Evolutionary conservation across 2,329 filamentous ascomycete genomes (phyloP), one percentile per base, ranked within the genome.

Genomic region (Nannizziopsis arthrosporioides): DNA sequence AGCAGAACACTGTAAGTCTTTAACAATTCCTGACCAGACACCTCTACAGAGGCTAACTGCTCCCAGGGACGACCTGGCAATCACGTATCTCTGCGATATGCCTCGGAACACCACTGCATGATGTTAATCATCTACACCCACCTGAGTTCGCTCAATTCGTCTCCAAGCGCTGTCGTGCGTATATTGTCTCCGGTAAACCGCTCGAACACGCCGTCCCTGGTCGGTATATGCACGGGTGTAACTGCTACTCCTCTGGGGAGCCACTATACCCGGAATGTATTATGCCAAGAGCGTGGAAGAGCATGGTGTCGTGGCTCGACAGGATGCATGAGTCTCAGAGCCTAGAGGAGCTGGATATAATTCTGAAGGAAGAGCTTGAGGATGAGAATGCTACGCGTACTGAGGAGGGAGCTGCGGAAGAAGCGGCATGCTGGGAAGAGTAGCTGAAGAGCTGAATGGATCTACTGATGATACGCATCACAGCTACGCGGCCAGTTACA

Each of bases 221-320:
- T 0, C 68, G 75, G 1, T 59, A 69, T 1, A 73, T 75, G 8
- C 68, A 75, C 38, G 82, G 82, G 4, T 83, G 78, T 54, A 82
- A 83, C 3, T 74, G 80, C 52, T 83, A 82, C 63, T 81, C 82
- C n/a, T 76, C 81, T 1, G 82, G 82, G 2, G 78, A 84, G 52
- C 56, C 65, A 1, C 59, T 71, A 31, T 71, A 78, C 57, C 67
- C 68, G 6, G 85, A 93, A 61, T 69, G 71, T 34, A 74, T 85
- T 52, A 72, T 89, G 45, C 68, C 82, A 10, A 62, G 61, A 9
- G 73, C 76, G 0, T 74, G 77, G 53, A 56, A 60, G 10, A 62
- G 68, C 2, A 74, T 85, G 19, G 62, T 86, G 1, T 62, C 67
- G 35, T 88, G 81, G 73, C 68, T 88, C 32, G 66, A 61, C 52